These are phyloP conservation scores for Leavenworthia alabamica DNA, from an alignment of 345 rosid genomes.

Conservation along the genomic window DNA sequence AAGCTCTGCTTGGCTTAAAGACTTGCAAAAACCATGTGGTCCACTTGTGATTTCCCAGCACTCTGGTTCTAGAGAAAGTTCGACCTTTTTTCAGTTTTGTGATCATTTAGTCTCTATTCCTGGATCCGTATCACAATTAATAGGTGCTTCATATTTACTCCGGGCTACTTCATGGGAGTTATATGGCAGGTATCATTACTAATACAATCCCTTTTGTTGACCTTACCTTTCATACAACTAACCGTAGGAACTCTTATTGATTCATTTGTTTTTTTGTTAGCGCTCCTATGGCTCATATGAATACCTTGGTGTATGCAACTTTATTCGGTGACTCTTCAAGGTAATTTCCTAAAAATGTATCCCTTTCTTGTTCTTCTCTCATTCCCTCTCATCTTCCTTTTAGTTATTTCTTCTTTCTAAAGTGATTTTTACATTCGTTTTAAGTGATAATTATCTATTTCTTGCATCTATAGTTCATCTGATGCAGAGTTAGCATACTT, in stretches of 20 bases:
- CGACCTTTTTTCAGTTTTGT: slow-evolving; percentile 47
- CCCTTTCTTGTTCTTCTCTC: slow-evolving; percentile 2
- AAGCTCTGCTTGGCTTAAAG: slow-evolving; percentile 78
- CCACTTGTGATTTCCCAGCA: slow-evolving; percentile 49
- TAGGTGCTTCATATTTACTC: slow-evolving; percentile 85
- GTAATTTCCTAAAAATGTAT: slow-evolving; percentile 31
- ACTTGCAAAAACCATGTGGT: slow-evolving; percentile 55
- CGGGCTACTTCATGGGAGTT: slow-evolving; percentile 95
- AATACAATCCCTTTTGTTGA: not conserved
- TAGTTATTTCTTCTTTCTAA: slow-evolving; percentile 6
- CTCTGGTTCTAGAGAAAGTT: slow-evolving; percentile 44
- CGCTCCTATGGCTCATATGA: slow-evolving; percentile 74
- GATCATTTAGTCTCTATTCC: slow-evolving; percentile 74
- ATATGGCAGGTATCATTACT: slow-evolving; percentile 74
- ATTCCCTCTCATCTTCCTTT: not conserved
- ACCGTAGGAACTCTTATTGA: not conserved
- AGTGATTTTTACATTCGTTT: slow-evolving; percentile 6
- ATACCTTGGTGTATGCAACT: slow-evolving; percentile 76
- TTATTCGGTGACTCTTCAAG: slow-evolving; percentile 74
- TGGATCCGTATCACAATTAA: slow-evolving; percentile 70
- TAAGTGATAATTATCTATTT: not conserved
- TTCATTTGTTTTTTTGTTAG: slow-evolving; percentile 34
- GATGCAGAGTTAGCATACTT: slow-evolving; percentile 81
- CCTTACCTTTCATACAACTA: not conserved
- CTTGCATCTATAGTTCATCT: slow-evolving; percentile 49